Conservation (phyloP, 495 filamentous ascomycete genomes). For the Achaetomiella virescens region DNA sequence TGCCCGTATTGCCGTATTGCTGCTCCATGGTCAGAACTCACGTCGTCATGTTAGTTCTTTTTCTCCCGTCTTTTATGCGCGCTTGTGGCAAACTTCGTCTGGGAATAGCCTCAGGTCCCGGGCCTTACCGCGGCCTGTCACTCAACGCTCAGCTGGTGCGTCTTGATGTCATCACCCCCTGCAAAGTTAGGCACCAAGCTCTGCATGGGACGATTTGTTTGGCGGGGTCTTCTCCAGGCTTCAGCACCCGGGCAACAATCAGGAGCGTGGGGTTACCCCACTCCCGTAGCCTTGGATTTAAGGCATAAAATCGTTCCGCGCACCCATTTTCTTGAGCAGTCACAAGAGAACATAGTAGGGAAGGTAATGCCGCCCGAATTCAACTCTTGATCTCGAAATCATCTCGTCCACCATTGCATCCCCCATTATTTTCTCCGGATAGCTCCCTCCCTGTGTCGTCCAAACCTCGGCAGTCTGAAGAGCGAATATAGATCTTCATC, state of each 20-base stretch:
- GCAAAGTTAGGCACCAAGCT: not conserved
- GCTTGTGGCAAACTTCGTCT: not conserved
- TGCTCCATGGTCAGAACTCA: constrained; percentile 4
- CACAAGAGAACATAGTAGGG: too few relatives aligned
- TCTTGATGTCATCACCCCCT: not conserved
- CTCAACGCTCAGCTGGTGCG: not conserved
- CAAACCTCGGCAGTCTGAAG: too few relatives aligned
- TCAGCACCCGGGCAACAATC: not conserved
- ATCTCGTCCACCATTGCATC: too few relatives aligned
- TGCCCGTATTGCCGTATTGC: not conserved
- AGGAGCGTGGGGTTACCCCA: not conserved
- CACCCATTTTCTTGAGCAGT: too few relatives aligned
- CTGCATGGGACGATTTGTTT: constrained; percentile 2
- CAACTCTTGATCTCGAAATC: too few relatives aligned
- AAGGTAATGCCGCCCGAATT: too few relatives aligned
- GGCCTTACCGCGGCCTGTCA: not conserved
- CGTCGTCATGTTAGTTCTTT: constrained; percentile 7
- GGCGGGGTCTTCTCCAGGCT: not conserved
- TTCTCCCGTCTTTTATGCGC: too few relatives aligned
- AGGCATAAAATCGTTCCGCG: too few relatives aligned
- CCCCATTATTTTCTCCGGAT: too few relatives aligned
- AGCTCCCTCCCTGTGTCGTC: too few relatives aligned
- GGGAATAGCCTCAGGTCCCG: not conserved
- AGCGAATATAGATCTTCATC: too few relatives aligned
- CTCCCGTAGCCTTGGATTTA: too few relatives aligned